Evolutionary conservation across 2,329 filamentous ascomycete species (phyloP).

Genomic region (Pleomassaria siparia): DNA sequence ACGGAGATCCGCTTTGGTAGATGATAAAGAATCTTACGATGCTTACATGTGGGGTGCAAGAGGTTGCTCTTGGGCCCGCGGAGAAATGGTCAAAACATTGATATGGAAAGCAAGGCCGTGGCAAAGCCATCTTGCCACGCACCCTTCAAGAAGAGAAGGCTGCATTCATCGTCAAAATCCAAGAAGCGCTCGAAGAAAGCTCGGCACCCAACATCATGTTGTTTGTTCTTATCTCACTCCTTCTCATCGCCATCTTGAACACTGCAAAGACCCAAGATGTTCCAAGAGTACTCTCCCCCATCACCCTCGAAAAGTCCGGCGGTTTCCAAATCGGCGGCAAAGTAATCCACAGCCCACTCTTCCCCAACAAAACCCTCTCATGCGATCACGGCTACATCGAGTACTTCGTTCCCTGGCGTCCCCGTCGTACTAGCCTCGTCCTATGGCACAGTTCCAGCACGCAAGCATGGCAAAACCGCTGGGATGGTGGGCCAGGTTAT

Average conservation of each 20-base stretch:
- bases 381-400: conserved; percentile 33
- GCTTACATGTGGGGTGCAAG: background rate
- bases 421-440: conserved; percentile 23
- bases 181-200: background rate
- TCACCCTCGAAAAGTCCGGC: conserved; percentile 19
- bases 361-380: conserved; percentile 20
- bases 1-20: background rate
- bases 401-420: conserved; percentile 27
- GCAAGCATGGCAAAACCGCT: conserved; percentile 31
- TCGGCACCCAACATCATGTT: background rate
- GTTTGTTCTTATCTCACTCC: background rate
- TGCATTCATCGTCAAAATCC: no score
- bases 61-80: background rate
- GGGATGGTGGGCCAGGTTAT: conserved; percentile 28
- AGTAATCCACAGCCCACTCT: conserved; percentile 12
- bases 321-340: conserved; percentile 30
- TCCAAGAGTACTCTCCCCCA: conserved; percentile 13
- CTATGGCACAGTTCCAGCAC: conserved; percentile 31
- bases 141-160: no score
- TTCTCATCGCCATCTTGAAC: background rate
- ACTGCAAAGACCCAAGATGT: background rate
- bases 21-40: background rate
- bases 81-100: no score
- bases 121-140: no score
- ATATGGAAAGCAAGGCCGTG: no score